A percentile compares a stretch with the other conserved stretches of the same genome.
phyloP scores from a whole-genome alignment of 1,284 basidiomycete genomes.

The Ceratobasidium sp. region DNA sequence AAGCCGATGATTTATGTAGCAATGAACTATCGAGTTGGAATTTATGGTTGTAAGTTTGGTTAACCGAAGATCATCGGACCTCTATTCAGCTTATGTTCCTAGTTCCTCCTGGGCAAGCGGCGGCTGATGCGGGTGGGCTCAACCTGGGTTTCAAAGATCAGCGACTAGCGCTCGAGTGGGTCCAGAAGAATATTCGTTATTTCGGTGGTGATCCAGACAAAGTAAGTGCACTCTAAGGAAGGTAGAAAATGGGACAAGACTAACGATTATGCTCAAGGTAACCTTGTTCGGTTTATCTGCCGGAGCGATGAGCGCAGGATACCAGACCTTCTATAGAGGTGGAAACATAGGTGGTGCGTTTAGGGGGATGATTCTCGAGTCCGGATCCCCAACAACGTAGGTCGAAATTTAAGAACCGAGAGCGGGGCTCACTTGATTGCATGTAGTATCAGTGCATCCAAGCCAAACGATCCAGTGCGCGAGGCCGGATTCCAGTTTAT shows the following conservation, averaged over 20 bases:
- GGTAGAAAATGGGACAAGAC: background rate
- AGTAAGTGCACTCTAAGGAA: conserved; percentile 39
- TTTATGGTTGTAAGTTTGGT: conserved; percentile 50
- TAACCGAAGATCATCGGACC: background rate
- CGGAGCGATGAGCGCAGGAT: conserved; percentile 43
- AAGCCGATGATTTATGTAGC: conserved; percentile 51
- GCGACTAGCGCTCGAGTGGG: conserved; percentile 55
- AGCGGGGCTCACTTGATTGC: background rate
- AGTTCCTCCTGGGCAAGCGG: conserved; percentile 43
- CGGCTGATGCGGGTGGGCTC: conserved; percentile 46
- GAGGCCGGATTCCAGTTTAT: background rate
- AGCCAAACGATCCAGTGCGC: background rate
- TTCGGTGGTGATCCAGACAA: conserved; percentile 55
- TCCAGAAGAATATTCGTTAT: conserved; percentile 52
- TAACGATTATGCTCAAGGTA: conserved; percentile 19
- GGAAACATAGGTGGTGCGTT: conserved; percentile 25
- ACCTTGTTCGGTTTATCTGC: conserved; percentile 45
- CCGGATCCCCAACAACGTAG: conserved; percentile 19
- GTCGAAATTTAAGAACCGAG: background rate
- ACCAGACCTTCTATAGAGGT: conserved; percentile 41
- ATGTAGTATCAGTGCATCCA: background rate
- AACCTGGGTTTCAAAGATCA: conserved; percentile 53
- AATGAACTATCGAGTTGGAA: conserved; percentile 54
- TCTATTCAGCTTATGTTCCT: background rate
- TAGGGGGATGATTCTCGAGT: conserved; percentile 38